These are phyloP conservation scores for Vinca major DNA, from an alignment of 305 asterid genomes.

Conservation along the genomic window DNA sequence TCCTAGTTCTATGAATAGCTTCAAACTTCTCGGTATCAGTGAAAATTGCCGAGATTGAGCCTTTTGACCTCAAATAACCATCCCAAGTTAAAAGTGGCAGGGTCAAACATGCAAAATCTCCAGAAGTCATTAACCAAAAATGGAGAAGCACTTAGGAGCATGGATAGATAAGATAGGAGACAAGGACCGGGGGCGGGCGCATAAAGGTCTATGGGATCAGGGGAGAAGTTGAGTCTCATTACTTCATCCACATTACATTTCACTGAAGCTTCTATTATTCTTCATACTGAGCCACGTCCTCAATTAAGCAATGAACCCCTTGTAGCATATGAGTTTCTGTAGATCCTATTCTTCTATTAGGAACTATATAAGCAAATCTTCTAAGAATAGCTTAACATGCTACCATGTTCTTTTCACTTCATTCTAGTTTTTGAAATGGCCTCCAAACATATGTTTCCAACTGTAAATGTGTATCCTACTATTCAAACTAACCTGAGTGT, in stretches of 20 bases:
- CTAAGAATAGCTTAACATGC: not conserved
- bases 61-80: not conserved
- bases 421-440: not conserved
- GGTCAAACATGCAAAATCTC: not conserved
- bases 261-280: not conserved
- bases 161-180: not conserved
- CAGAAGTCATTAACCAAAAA: not conserved
- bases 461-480: not conserved
- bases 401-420: not conserved
- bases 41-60: too few relatives aligned
- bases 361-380: not conserved
- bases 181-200: too few relatives aligned
- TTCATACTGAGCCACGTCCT: not conserved
- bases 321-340: not conserved
- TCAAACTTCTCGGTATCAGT: too few relatives aligned
- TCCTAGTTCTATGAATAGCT: too few relatives aligned
- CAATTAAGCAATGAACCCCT: not conserved
- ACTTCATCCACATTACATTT: not conserved
- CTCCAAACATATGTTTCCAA: not conserved
- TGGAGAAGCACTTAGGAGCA: not conserved
- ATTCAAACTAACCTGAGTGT: not conserved
- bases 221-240: not conserved
- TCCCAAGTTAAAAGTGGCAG: not conserved
- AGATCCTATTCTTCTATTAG: not conserved
- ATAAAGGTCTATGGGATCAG: not conserved